Percentiles rank a stretch among this genome's conserved stretches.
These are phyloP conservation scores for Tetrahymena thermophila DNA, from an alignment of 73 alveolate species.

Conservation along the genomic window DNA sequence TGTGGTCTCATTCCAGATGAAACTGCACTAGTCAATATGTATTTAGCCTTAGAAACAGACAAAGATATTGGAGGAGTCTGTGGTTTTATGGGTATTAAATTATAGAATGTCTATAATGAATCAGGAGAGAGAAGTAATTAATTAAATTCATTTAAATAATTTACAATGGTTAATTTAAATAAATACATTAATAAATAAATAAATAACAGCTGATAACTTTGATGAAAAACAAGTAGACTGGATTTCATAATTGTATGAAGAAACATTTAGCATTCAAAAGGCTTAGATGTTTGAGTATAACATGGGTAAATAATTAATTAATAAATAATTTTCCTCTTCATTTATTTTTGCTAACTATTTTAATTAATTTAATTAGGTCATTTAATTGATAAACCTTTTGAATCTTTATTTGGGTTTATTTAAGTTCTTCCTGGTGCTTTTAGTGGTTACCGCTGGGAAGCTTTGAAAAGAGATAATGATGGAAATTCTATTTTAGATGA, in stretches of 20 bases:
- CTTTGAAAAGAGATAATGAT: slow-evolving; percentile 5
- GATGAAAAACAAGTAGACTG: slow-evolving; percentile 39
- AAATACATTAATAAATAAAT: slow-evolving; percentile 26
- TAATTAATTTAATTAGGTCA: background rate
- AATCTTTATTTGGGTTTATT: background rate
- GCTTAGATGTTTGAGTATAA: slow-evolving; percentile 40
- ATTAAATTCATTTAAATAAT: background rate
- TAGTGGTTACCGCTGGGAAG: slow-evolving; percentile 36
- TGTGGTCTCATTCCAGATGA: slow-evolving; percentile 37
- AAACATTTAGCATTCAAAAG: background rate
- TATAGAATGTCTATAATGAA: background rate
- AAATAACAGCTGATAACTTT: slow-evolving; percentile 36
- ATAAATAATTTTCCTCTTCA: no score
- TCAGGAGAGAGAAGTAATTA: background rate
- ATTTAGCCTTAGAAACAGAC: slow-evolving; percentile 30
- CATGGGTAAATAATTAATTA: background rate
- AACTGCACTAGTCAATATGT: slow-evolving; percentile 6
- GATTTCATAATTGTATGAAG: slow-evolving; percentile 5
- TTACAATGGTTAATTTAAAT: no score
- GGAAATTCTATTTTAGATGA: background rate
- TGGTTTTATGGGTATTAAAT: slow-evolving; percentile 32
- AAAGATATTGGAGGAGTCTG: slow-evolving; percentile 39
- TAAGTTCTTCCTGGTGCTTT: slow-evolving; percentile 32
- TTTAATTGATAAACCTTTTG: slow-evolving; percentile 15
- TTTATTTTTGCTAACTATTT: no score